These are phyloP conservation scores for Zasmidium angulare DNA, from an alignment of 2,329 filamentous ascomycete species.

Conservation along the genomic window DNA sequence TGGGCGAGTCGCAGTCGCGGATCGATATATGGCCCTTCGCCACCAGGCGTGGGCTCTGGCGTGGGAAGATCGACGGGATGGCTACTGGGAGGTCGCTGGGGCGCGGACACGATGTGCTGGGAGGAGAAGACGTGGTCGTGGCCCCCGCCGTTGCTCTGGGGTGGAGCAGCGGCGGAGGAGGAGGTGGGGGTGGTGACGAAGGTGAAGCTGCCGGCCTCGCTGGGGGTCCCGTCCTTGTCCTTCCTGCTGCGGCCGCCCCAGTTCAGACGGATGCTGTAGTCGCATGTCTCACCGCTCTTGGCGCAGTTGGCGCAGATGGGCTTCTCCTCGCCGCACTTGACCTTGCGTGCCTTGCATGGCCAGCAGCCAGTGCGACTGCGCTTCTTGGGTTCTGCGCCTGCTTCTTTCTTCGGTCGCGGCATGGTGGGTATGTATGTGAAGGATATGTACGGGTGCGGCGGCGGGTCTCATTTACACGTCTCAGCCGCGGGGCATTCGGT, in stretches of 20 bases:
- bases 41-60: conserved; percentile 18
- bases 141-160: conserved; percentile 14
- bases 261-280: conserved; percentile 78
- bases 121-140: conserved; percentile 35
- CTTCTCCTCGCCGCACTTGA: conserved; percentile 79
- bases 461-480: not conserved
- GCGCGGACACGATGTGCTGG: conserved; percentile 31
- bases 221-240: conserved; percentile 35
- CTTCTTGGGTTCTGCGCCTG: conserved; percentile 64
- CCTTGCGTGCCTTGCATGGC: conserved; percentile 76
- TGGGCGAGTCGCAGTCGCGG: conserved; percentile 19
- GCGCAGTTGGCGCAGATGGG: conserved; percentile 69
- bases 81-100: conserved; percentile 22
- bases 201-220: conserved; percentile 29
- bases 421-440: conserved; percentile 38
- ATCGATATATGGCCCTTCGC: conserved; percentile 19
- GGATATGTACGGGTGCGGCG: not conserved
- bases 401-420: conserved; percentile 66
- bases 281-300: conserved; percentile 66
- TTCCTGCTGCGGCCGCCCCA: conserved; percentile 72
- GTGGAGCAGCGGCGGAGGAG: not conserved
- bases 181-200: conserved; percentile 28
- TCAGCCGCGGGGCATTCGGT: too few relatives aligned
- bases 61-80: conserved; percentile 19
- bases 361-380: conserved; percentile 69